Evolutionary conservation across 352 stramenopile genomes (phyloP).

Genomic region (Phytophthora ohioensis): DNA sequence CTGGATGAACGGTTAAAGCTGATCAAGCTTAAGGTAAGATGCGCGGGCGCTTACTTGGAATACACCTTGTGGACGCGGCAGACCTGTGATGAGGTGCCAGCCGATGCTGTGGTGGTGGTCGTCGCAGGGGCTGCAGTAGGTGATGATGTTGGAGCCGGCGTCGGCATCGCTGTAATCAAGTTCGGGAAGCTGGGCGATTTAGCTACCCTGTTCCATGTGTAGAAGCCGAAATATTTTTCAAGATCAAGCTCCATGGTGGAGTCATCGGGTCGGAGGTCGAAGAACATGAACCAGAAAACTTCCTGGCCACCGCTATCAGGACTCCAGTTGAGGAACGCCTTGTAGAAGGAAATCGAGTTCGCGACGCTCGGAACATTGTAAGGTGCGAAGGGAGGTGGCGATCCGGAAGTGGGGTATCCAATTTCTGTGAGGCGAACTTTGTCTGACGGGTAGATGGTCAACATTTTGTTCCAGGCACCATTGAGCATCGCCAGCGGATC

Average conservation of each 20-base stretch:
- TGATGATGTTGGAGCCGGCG: conserved; percentile 19
- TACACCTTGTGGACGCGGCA: conserved; percentile 54
- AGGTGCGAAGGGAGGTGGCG: conserved; percentile 40
- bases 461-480: conserved; percentile 65
- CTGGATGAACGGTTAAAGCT: conserved; percentile 1
- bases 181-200: conserved; percentile 60
- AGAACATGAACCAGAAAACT: conserved; percentile 88
- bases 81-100: conserved; percentile 23
- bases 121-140: conserved; percentile 6
- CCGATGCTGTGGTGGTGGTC: neutral
- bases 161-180: conserved; percentile 18
- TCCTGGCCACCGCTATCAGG: conserved; percentile 52
- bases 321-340: conserved; percentile 70
- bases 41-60: conserved; percentile 11
- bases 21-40: neutral
- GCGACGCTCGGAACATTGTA: conserved; percentile 61
- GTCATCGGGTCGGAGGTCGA: conserved; percentile 66
- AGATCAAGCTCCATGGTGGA: conserved; percentile 56
- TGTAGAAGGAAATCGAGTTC: conserved; percentile 66
- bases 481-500: conserved; percentile 63
- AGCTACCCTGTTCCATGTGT: conserved; percentile 46
- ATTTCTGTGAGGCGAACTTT: conserved; percentile 81
- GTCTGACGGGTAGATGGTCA: conserved; percentile 44
- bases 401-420: conserved; percentile 61
- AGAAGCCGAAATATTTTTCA: conserved; percentile 84